Base-by-base conservation (phyloP, 768 basidiomycete genomes). In the Gyrodon lividus region DNA sequence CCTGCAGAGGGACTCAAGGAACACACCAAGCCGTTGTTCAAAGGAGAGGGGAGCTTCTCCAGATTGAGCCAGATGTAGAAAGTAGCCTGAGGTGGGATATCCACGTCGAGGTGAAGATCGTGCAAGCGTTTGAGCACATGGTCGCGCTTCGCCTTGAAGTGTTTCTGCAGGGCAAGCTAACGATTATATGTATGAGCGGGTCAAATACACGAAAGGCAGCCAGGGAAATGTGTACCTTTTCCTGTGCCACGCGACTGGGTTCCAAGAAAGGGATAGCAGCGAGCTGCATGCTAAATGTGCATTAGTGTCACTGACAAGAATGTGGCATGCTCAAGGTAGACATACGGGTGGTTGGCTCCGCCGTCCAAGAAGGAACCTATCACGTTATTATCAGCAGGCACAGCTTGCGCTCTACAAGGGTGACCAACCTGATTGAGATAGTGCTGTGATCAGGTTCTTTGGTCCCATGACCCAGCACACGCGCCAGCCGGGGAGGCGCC, bases 31-130 rank as follows among this genome's bases (percentile, higher is more conserved):
- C 94, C 94, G 61, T 91, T 92, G 72, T 93, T 92, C 39, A 97
- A 66, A 6, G 95, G 95, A 5, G 81, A 59, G 8, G 91, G 88
- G 42, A 97, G 78, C 49, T 76, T 77, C 65, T 86, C 86, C 19
- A 96, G 76, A 71, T 90, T 89, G 52, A 95, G 80, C 93, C 95
- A 97, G 65, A 97, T 83, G 70, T 98, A 97, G 72, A 97, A 98
- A 2, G 95, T 97, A 49, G 85, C 83, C 17, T 74, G 74, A 6
- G 91, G 92, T 37, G 87, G 86, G 48, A 89, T 71, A 41, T 80
- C 74, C 40, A 97, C 89, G 44, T 87, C 83, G 20, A 97, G 77
- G 39, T 83, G 86, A 50, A 98, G 79, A 34, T 80, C 76, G 51
- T 84, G 80, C 54, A 98, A 80, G n/a, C 95, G 81, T 46, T 77